phyloP scores from a whole-genome alignment of 1,284 basidiomycete species.

The Inonotus hispidus region DNA sequence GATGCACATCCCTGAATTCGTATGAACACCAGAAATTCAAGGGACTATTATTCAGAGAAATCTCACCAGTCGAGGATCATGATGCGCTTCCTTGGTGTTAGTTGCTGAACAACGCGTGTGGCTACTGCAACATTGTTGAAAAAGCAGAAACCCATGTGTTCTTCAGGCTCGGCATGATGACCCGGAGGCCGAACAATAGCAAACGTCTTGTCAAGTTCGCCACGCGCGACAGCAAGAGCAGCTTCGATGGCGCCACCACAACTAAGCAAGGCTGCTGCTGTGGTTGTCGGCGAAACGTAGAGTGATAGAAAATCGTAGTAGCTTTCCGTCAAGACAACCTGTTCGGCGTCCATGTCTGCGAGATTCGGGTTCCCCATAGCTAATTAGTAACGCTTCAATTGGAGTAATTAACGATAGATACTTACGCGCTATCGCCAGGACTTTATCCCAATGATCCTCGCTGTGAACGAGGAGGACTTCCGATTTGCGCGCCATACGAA shows the following conservation, averaged over 20 bases:
- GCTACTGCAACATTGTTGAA: constrained; percentile 99
- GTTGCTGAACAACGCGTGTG: constrained; percentile 69
- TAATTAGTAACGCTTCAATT: constrained; percentile 12
- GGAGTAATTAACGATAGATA: constrained; percentile 13
- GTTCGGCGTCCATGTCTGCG: constrained; percentile 67
- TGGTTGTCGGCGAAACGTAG: constrained; percentile 86
- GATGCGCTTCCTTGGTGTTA: constrained; percentile 70
- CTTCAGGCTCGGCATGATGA: constrained; percentile 97
- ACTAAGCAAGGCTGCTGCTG: constrained; percentile 80
- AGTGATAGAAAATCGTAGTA: constrained; percentile 90
- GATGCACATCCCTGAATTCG: constrained; percentile 88
- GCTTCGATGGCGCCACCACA: constrained; percentile 96
- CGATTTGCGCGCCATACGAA: constrained; percentile 66
- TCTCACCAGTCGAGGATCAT: constrained; percentile 93
- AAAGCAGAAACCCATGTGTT: constrained; percentile 99
- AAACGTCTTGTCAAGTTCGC: constrained; percentile 81
- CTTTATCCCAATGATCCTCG: constrained; percentile 87
- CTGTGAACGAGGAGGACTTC: constrained; percentile 90
- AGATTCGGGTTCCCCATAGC: constrained; percentile 16
- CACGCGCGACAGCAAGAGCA: constrained; percentile 79
- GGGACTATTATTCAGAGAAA: neutral
- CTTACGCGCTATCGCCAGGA: constrained; percentile 70
- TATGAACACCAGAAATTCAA: constrained; percentile 17
- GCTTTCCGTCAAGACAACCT: constrained; percentile 63
- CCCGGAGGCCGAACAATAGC: constrained; percentile 97